phyloP scores from a whole-genome alignment of 495 filamentous ascomycete species.

The Letharia lupina region DNA sequence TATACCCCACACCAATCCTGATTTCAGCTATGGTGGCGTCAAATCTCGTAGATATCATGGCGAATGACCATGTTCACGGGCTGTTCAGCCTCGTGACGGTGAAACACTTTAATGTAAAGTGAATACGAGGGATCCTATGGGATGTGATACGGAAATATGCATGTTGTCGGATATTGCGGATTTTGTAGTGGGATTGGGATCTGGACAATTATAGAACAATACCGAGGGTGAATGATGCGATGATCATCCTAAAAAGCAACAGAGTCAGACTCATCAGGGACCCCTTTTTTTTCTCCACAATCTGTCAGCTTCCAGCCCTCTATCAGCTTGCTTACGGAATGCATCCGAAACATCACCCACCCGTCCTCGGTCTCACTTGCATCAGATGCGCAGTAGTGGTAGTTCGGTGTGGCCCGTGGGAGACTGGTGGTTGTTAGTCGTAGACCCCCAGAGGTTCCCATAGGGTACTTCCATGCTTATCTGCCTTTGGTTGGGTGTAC shows the following conservation, averaged over 20 bases:
- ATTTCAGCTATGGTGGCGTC: conserved; percentile 3
- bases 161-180: not conserved
- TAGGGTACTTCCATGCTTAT: conserved; percentile 3
- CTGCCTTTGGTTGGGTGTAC: conserved; percentile 4
- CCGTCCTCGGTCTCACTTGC: conserved; percentile 9
- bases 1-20: conserved; percentile 18
- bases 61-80: not conserved
- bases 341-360: not conserved
- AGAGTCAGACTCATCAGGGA: not conserved
- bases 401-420: not conserved
- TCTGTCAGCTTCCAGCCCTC: conserved; percentile 8
- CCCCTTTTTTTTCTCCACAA: conserved; percentile 12
- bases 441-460: not conserved
- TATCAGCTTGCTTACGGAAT: not conserved
- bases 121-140: not conserved
- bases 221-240: conserved; percentile 1
- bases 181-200: not conserved
- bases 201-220: too few relatives aligned
- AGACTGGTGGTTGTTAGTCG: not conserved
- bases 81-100: not conserved
- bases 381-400: conserved; percentile 8
- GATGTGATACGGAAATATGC: not conserved
- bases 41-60: not conserved
- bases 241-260: not conserved
- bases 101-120: not conserved